Evolutionary conservation across 2,329 filamentous ascomycete species (phyloP), one percentile per base, ranked within the genome.

Genomic region (Elsinoe batatas): DNA sequence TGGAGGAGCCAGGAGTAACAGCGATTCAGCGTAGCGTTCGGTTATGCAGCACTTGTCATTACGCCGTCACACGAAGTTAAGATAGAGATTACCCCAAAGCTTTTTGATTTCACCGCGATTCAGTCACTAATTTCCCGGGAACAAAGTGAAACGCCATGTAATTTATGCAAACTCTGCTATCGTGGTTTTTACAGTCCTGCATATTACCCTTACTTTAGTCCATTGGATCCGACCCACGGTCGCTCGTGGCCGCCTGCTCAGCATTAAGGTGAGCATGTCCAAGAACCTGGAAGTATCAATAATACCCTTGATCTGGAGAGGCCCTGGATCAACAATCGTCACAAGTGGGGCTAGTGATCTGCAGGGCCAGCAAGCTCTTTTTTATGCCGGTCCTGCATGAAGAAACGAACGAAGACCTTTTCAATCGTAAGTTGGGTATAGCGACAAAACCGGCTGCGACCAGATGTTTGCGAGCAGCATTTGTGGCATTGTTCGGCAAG

Each of bases 11-110:
- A 54, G 43, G 42, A 54, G 47, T 57, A 51, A 33, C 18, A 51
- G 47, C 47, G 33, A 37, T 54, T 54, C 47, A 57, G 40, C 49
- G 40, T 57, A 53, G 47, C 35, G 37, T 53, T 53, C 33, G 30
- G 15, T 38, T 15, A 32, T 51, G 30, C 47, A 37, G 18, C 49
- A 36, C 11, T 53, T 50, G 47, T 38, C 30, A 54, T 54, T 26
- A 47, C 18, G 47, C 26, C 37, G 46, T 35, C 46, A 20, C 33
- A 33, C 46, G 56, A 46, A 57, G 38, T 46, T 33, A 51, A 43
- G 44, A 57, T 43, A 54, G 40, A 44, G 40, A 44, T 44, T 44
- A 47, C 38, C 32, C 53, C 26, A 26, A 40, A 47, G 22, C 15
- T 18, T 35, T 44, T 40, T 18, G 20, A 40, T 33, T 13, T 54